Evolutionary conservation across 2,329 filamentous ascomycete genomes (phyloP), one percentile per base, ranked within the genome.

Genomic region (Ophiostoma piceae): DNA sequence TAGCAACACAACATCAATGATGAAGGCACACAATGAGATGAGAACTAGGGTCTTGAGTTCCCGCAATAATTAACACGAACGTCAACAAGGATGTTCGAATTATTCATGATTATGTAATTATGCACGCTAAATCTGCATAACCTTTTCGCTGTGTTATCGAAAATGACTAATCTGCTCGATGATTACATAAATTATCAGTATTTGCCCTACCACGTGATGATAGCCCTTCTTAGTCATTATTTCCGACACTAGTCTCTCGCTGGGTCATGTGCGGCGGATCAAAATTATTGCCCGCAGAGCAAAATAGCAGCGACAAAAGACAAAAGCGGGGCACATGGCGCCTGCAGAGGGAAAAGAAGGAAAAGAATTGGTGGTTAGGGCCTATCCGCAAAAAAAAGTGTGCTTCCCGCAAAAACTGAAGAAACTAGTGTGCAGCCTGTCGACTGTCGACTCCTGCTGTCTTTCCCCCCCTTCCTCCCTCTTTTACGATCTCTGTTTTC

Each of bases 161-260:
- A 2, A 7, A n/a, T 43, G 60, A 43, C 60, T 57, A 43, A 32
- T 4, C 43, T 1, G 0, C 19, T 41, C 1, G 0, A 1, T 8
- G 16, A 47, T n/a, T 47, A 47, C 16, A 7, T n/a, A n/a, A 19
- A 2, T 47, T 51, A 5, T 32, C 2, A 1, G 26, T n/a, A 65
- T 35, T 70, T 71, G 68, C 70, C 70, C 70, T 71, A 71, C 11
- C 70, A 71, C 70, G 70, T 71, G 70, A 69, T 14, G 11, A 11
- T 6, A n/a, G 29, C 29, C 67, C 51, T 54, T 54, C 54, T 62
- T 51, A 39, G 35, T 67, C 64, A 65, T 67, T 62, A 32, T 54
- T 32, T 65, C 16, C 19, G 16, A 43, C 57, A 14, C 57, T 35
- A 19, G 26, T 37, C 22, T 62, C 64, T 51, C 8, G n/a, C 35